Base-by-base conservation (phyloP, 2,329 filamentous ascomycete genomes). In the Talaromyces funiculosus region DNA sequence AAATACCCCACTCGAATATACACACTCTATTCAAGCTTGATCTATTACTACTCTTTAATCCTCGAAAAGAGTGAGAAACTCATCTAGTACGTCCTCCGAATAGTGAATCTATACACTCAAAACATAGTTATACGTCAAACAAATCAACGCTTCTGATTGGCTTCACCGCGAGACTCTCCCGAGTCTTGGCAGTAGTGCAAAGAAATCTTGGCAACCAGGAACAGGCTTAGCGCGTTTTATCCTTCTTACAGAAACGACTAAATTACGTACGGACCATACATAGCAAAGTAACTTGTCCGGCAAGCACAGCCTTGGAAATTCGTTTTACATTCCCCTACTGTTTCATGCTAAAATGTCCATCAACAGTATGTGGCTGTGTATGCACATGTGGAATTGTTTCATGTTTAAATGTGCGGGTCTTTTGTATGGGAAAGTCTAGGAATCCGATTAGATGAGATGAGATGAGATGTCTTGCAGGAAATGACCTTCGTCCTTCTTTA, bases 191-290 rank as follows among this genome's bases (percentile, higher is more conserved):
- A 49, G 42, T 45, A 26, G 9, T 14, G 26, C 22, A 26, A 26
- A 45, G 20, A 18, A 18, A 20, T 18, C 45, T 51, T 57, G 53
- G 55, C 37, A 49, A 53, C 37, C 40, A 62, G 60, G 60, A 62
- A 62, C 60, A 62, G 60, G 60, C 53, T 51, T 62, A 62, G 60
- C 60, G 47, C 47, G 22, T 8, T 49, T 33, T 20, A 7, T 18
- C 45, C 3, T 5, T 14, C 5, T 47, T 22, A 33, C 20, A 18
- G 4, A 1, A 33, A 4, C 2, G 16, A 42, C 20, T 42, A 20
- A 20, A 42, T 9, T 49, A 33, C 7, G 31, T 33, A 33, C 31
- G n/a, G n/a, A n/a, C n/a, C n/a, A n/a, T 7, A 33, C 31, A 12
- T 33, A 33, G 31, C n/a, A 33, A 33, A 12, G 3, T 33, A 33